Conservation (phyloP, 352 stramenopile genomes). For the Pythium rishiriense region DNA sequence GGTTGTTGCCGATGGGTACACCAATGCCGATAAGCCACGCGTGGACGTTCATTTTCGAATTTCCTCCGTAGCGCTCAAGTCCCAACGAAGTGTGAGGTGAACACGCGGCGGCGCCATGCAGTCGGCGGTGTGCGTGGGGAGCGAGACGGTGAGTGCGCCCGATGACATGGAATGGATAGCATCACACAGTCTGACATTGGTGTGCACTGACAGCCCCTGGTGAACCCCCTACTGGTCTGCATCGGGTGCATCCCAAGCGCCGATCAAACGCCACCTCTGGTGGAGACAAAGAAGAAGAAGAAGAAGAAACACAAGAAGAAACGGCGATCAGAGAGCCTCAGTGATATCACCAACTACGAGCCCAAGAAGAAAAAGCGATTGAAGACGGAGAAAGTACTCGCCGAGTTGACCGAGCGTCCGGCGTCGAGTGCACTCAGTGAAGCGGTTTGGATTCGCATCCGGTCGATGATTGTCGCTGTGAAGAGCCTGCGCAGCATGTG, state of each 20-base stretch:
- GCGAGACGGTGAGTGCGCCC: constrained; percentile 3
- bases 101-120: background rate
- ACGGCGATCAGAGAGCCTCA: constrained; percentile 11
- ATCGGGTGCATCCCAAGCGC: background rate
- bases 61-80: background rate
- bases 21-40: background rate
- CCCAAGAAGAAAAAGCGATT: background rate
- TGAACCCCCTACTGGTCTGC: background rate
- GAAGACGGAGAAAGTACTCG: background rate
- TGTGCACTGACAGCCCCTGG: background rate
- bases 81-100: background rate
- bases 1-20: constrained; percentile 9
- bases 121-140: constrained; percentile 5
- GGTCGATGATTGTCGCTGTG: constrained; percentile 7
- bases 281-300: too few species aligned
- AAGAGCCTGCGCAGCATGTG: constrained; percentile 24
- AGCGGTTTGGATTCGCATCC: constrained; percentile 17
- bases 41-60: background rate
- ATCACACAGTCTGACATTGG: background rate
- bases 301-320: background rate
- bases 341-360: constrained; percentile 4
- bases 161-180: background rate
- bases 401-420: background rate
- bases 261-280: too few species aligned
- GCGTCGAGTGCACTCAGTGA: constrained; percentile 11